Conservation (phyloP, 371 early-diverging fungal genomes). For the Sporodiniella umbellata region DNA sequence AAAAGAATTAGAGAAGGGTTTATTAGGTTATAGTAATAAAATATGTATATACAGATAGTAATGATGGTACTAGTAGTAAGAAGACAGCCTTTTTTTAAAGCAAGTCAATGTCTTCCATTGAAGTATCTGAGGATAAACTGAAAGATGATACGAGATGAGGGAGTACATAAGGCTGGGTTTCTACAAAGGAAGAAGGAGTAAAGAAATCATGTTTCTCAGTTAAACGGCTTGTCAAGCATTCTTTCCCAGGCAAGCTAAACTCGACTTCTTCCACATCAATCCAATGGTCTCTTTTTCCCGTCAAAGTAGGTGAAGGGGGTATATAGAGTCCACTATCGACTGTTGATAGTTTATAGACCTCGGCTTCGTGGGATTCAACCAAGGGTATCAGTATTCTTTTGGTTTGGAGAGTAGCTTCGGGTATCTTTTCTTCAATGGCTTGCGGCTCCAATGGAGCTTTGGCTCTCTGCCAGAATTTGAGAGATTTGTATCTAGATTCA, state of each 20-base stretch:
- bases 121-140: constrained; percentile 16
- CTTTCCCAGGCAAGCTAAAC: constrained; percentile 31
- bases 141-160: constrained; percentile 2
- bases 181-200: constrained; percentile 29
- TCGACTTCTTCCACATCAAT: constrained; percentile 27
- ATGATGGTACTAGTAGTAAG: no score
- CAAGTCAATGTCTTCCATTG: constrained; percentile 7
- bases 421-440: not conserved
- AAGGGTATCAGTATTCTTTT: constrained; percentile 10
- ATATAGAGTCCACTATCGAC: constrained; percentile 35
- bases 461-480: constrained; percentile 25
- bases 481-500: constrained; percentile 18
- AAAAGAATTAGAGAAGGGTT: no score
- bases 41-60: no score
- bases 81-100: no score
- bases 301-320: constrained; percentile 34
- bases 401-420: not conserved
- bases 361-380: constrained; percentile 21
- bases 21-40: no score
- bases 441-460: not conserved
- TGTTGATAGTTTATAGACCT: constrained; percentile 33
- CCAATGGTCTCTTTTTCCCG: constrained; percentile 32
- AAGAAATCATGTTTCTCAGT: constrained; percentile 31
- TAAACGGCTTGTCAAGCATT: constrained; percentile 26
- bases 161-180: constrained; percentile 17